A percentile compares a stretch with the other conserved stretches of the same genome.
These are phyloP conservation scores for Clonostachys rhizophaga DNA, from an alignment of 2,329 filamentous ascomycete species.

Conservation along the genomic window DNA sequence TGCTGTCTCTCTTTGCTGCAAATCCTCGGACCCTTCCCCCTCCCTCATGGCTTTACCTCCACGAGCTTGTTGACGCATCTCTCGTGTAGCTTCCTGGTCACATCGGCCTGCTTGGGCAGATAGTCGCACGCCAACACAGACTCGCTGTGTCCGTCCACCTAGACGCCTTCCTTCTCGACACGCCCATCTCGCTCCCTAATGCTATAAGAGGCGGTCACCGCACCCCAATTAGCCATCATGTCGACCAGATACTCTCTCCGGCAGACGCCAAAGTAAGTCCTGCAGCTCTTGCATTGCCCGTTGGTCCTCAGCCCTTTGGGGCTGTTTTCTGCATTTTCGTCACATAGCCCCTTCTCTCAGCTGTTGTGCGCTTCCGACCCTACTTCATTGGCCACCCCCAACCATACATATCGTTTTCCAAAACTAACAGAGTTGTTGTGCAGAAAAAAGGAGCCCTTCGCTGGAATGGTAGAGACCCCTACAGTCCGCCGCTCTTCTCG, in stretches of 20 bases:
- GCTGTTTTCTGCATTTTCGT: not conserved
- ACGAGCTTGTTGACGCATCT: slow-evolving; percentile 3
- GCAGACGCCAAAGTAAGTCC: slow-evolving; percentile 28
- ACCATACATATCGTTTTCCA: not conserved
- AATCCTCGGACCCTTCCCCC: slow-evolving; percentile 4
- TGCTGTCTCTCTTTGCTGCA: not conserved
- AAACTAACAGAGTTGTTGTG: not conserved
- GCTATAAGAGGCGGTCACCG: slow-evolving; percentile 1
- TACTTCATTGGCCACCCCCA: not conserved
- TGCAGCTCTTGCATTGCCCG: not conserved
- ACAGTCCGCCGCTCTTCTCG: slow-evolving; percentile 33
- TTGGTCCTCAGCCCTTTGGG: not conserved
- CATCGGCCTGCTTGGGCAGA: slow-evolving; percentile 1
- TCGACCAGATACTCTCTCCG: slow-evolving; percentile 29
- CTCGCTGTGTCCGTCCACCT: slow-evolving; percentile 1
- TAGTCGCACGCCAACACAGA: not conserved
- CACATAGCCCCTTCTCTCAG: not conserved
- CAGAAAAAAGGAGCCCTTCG: slow-evolving; percentile 58
- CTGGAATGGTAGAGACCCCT: slow-evolving; percentile 57
- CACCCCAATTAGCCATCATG: slow-evolving; percentile 17
- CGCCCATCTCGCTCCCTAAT: too few relatives aligned
- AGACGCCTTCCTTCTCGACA: not conserved
- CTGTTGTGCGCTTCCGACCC: slow-evolving; percentile 1
- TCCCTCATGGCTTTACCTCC: slow-evolving; percentile 1
- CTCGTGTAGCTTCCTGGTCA: slow-evolving; percentile 8